Evolutionary conservation across 116 monocot species (phyloP).

Genomic region (Posidonia oceanica): DNA sequence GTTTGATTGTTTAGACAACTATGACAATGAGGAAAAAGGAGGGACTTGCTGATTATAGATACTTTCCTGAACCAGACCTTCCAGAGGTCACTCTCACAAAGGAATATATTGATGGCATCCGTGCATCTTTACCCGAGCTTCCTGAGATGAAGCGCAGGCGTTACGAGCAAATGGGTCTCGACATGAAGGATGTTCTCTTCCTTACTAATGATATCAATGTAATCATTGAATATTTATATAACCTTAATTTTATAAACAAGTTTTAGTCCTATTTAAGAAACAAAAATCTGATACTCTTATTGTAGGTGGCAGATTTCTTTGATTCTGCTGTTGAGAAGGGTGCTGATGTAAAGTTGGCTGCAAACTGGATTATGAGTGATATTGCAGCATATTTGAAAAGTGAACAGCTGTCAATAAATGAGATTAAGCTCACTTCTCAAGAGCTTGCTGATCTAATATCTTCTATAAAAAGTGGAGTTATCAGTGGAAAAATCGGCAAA

Average conservation of each 20-base stretch:
- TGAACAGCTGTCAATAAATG: slow-evolving; percentile 66
- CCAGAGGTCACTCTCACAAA: slow-evolving; percentile 73
- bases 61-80: slow-evolving; percentile 98
- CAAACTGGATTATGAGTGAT: slow-evolving; percentile 99
- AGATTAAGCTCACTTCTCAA: slow-evolving; percentile 67
- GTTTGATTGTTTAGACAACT: slow-evolving; percentile 52
- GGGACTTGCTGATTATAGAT: slow-evolving; percentile 97
- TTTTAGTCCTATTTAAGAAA: background rate
- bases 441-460: slow-evolving; percentile 87
- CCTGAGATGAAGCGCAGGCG: slow-evolving; percentile 92
- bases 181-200: slow-evolving; percentile 95
- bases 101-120: slow-evolving; percentile 55
- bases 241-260: no score
- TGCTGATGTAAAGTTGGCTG: slow-evolving; percentile 82
- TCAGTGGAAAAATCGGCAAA: slow-evolving; percentile 98
- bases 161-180: slow-evolving; percentile 81
- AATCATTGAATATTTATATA: background rate
- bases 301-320: slow-evolving; percentile 84
- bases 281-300: background rate
- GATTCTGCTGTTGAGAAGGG: slow-evolving; percentile 71
- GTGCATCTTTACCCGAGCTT: slow-evolving; percentile 68
- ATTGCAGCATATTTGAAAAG: slow-evolving; percentile 88
- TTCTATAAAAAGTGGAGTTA: slow-evolving; percentile 79
- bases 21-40: slow-evolving; percentile 98
- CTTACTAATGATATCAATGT: slow-evolving; percentile 83